Percentiles rank a stretch among this genome's conserved stretches.
phyloP scores from a whole-genome alignment of 1,284 basidiomycete species.

The Agaricales sp. region DNA sequence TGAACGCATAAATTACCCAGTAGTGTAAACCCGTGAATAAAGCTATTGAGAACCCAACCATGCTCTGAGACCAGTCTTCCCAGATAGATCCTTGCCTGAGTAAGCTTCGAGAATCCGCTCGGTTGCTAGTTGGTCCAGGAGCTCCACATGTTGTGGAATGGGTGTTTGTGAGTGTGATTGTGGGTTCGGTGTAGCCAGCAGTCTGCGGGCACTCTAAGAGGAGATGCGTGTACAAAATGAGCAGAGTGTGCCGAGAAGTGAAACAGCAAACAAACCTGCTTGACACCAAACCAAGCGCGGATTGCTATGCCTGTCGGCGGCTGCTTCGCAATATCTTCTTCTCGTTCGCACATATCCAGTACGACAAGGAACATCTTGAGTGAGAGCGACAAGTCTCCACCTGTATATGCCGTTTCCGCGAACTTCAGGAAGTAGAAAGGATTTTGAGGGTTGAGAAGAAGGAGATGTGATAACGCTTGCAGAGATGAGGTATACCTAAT shows the following conservation, averaged over 20 bases:
- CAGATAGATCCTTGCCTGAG: slow-evolving; percentile 14
- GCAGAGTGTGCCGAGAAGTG: neutral
- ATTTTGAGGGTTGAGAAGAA: slow-evolving; percentile 79
- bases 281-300: slow-evolving; percentile 81
- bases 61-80: slow-evolving; percentile 1
- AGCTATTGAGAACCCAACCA: neutral
- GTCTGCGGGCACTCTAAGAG: slow-evolving; percentile 45
- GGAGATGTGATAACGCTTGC: slow-evolving; percentile 70
- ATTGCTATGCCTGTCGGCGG: slow-evolving; percentile 48
- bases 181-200: slow-evolving; percentile 30
- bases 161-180: slow-evolving; percentile 46
- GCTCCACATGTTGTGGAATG: slow-evolving; percentile 38
- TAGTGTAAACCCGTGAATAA: neutral
- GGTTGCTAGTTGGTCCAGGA: slow-evolving; percentile 64
- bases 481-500: slow-evolving; percentile 55
- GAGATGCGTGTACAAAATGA: neutral
- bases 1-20: neutral
- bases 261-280: slow-evolving; percentile 47
- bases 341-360: slow-evolving; percentile 74
- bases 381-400: slow-evolving; percentile 64
- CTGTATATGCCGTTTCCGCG: slow-evolving; percentile 82
- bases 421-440: slow-evolving; percentile 75
- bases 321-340: slow-evolving; percentile 32
- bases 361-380: slow-evolving; percentile 78
- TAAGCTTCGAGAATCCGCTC: slow-evolving; percentile 56